Conservation (phyloP, 2,329 filamentous ascomycete genomes). For the Colletotrichum chlorophyti region DNA sequence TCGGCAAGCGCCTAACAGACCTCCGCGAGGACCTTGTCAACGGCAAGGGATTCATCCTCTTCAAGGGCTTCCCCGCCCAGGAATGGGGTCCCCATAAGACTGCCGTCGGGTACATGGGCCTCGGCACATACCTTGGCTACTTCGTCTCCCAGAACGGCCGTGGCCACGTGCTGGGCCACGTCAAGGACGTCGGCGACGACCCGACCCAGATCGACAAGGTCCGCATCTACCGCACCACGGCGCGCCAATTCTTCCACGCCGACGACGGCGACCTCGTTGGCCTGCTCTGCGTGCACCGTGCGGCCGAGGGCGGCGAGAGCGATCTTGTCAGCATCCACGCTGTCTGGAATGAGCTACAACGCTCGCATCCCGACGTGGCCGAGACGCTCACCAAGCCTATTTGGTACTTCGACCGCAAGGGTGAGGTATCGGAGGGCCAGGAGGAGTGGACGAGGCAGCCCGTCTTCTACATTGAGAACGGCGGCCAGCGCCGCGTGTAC, state of each 20-base stretch:
- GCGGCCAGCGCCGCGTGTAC: slow-evolving; percentile 71
- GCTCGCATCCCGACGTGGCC: slow-evolving; percentile 78
- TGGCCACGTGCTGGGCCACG: slow-evolving; percentile 86
- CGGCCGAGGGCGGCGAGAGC: slow-evolving; percentile 82
- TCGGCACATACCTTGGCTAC: slow-evolving; percentile 85
- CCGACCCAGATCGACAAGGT: slow-evolving; percentile 82
- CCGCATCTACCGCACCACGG: slow-evolving; percentile 89
- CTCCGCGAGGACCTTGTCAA: slow-evolving; percentile 63
- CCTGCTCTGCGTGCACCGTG: slow-evolving; percentile 79
- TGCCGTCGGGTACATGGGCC: slow-evolving; percentile 88
- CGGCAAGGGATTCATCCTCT: slow-evolving; percentile 88
- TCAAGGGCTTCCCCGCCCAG: slow-evolving; percentile 82
- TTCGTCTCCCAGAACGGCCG: slow-evolving; percentile 86
- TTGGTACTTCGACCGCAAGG: slow-evolving; percentile 94
- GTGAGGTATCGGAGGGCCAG: slow-evolving; percentile 77
- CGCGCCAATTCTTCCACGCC: slow-evolving; percentile 84
- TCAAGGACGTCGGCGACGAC: slow-evolving; percentile 88
- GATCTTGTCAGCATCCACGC: slow-evolving; percentile 81
- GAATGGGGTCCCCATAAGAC: slow-evolving; percentile 82
- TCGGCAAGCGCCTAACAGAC: slow-evolving; percentile 42
- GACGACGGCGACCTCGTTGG: slow-evolving; percentile 87
- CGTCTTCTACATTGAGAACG: slow-evolving; percentile 79
- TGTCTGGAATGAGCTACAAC: slow-evolving; percentile 82
- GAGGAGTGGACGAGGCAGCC: slow-evolving; percentile 76
- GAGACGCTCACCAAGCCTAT: slow-evolving; percentile 77